These are phyloP conservation scores for Batkoa obscura DNA, from an alignment of 371 early-diverging fungal genomes.

Conservation along the genomic window DNA sequence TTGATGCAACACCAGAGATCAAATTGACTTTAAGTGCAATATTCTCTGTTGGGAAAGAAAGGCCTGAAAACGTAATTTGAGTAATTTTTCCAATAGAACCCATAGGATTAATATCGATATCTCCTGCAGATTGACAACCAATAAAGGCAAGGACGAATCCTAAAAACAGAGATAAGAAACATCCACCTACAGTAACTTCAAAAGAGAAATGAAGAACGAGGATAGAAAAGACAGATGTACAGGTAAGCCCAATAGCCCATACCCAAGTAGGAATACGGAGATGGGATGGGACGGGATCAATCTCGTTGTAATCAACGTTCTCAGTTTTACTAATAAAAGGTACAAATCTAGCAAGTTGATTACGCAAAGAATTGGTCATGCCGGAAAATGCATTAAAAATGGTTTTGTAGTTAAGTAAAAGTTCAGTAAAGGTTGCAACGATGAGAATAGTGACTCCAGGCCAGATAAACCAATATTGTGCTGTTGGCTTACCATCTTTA, in stretches of 20 bases:
- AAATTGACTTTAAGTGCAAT: conserved; percentile 27
- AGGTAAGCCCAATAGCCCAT: conserved; percentile 33
- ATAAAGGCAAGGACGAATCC: conserved; percentile 49
- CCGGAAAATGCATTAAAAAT: conserved; percentile 30
- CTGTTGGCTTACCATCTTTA: conserved; percentile 11
- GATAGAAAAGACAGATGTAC: conserved; percentile 33
- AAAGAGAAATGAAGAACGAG: conserved; percentile 33
- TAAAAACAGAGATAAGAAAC: conserved; percentile 33
- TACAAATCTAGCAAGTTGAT: background rate
- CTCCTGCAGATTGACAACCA: conserved; percentile 42
- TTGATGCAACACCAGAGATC: conserved; percentile 36
- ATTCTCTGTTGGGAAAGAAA: conserved; percentile 19
- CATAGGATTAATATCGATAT: conserved; percentile 42
- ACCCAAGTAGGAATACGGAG: conserved; percentile 33
- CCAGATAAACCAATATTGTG: conserved; percentile 39
- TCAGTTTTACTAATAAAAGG: background rate
- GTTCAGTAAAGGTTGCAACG: conserved; percentile 36
- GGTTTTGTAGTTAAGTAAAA: conserved; percentile 27
- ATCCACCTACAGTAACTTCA: conserved; percentile 28
- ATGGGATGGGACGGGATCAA: conserved; percentile 19
- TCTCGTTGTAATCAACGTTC: conserved; percentile 5
- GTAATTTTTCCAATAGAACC: conserved; percentile 34
- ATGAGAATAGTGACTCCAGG: conserved; percentile 56
- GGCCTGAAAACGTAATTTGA: conserved; percentile 34
- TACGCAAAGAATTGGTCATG: conserved; percentile 12